These are phyloP conservation scores for Plasmodium gonderi DNA, from an alignment of 169 alveolate species.

Conservation along the genomic window DNA sequence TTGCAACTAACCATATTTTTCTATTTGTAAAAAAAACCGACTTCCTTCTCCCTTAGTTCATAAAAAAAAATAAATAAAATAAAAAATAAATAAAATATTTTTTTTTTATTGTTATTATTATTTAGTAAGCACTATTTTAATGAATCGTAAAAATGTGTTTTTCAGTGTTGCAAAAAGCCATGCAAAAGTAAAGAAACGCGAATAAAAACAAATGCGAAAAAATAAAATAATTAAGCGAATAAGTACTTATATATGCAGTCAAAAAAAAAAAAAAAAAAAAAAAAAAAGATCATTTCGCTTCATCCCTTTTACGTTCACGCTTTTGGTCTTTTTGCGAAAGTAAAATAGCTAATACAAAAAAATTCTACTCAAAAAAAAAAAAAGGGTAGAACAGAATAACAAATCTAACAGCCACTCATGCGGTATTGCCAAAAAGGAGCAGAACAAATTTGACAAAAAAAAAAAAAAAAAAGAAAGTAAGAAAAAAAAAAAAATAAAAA, in stretches of 20 bases:
- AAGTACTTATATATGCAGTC: too few relatives aligned
- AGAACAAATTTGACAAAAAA: neutral
- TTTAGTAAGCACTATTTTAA: neutral
- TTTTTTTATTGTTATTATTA: neutral
- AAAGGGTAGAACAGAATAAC: neutral
- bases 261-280: neutral
- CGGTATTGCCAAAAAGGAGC: neutral
- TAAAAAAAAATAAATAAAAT: neutral
- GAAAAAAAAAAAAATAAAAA: neutral
- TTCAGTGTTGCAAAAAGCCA: neutral
- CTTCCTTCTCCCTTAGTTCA: neutral
- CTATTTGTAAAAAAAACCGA: neutral
- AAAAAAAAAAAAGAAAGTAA: neutral
- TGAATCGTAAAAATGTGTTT: neutral
- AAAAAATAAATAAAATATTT: neutral
- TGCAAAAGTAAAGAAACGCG: neutral
- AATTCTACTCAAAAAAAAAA: neutral
- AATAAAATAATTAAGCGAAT: neutral
- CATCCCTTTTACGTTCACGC: neutral
- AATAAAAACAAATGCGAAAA: neutral
- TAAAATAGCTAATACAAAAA: neutral
- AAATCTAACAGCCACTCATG: neutral
- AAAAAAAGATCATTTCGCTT: neutral
- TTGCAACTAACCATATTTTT: neutral
- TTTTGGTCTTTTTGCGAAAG: neutral